Base-by-base conservation (phyloP, 2,329 filamentous ascomycete genomes). In the Ceratocystis albifundus region DNA sequence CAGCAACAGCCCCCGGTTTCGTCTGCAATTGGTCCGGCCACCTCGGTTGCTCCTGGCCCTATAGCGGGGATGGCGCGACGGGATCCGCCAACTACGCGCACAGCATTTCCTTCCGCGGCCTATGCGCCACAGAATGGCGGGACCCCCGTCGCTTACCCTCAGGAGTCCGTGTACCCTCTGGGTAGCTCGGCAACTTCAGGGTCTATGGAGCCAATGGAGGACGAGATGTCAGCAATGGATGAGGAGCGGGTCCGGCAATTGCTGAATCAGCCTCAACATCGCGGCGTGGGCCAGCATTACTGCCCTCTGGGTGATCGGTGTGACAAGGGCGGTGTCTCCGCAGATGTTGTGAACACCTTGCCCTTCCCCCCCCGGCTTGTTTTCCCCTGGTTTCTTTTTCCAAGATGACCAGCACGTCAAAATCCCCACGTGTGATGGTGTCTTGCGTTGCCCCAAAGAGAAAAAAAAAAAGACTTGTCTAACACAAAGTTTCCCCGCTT, bases 251-350 rank as follows among this genome's bases (percentile, higher is more conserved):
- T 67, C 3, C 62, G 66, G 4, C 66, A 67, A 22, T 30, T 67
- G n/a, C 48, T 67, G 28, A 67, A 62, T n/a, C 66, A 67, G 50
- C 66, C 66, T 5, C 66, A 67, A 44, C 66, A 67, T 17, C 66
- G 66, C 28, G 66, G 66, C 57, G 66, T 67, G 7, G 66, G 66
- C 17, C 66, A 67, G 41, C 66, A 67, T 50, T 64, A 64, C 41
- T 67, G 66, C 41, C 66, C 66, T 22, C 53, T 67, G 8, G 48
- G 30, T 20, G 66, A 67, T 4, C 61, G 66, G n/a, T 67, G 66
- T 62, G 66, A 67, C 12, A 67, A 67, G 53, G 66, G 66, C 1
- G 66, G 66, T 36, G 48, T 67, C n/a, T 36, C 55, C 7, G 7
- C 66, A 8, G 61, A 67, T 61, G 66, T 15, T 25, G 59, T 62